Base-by-base conservation (phyloP, 2,329 filamentous ascomycete genomes). In the Gliomastix tumulicola region DNA sequence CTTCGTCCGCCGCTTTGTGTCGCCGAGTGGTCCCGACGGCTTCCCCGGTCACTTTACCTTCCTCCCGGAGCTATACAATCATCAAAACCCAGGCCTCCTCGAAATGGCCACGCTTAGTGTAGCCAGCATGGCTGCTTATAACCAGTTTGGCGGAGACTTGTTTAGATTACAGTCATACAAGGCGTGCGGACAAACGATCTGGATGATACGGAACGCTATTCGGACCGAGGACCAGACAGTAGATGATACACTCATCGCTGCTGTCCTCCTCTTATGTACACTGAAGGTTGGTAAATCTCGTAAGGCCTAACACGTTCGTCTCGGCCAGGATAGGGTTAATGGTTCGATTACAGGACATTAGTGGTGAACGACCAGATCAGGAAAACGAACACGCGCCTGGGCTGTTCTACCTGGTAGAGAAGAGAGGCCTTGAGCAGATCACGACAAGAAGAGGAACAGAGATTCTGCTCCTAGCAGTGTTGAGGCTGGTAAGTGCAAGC, bases 271-370 rank as follows among this genome's bases (percentile, higher is more conserved):
- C 1, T 46, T 59, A 7, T 56, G 56, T 41, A 50, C 49, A 2
- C 48, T 54, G 39, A 50, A 56, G 41, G 49, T 48, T n/a, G n/a
- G n/a, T n/a, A n/a, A n/a, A n/a, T n/a, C n/a, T n/a, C n/a, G n/a
- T n/a, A n/a, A n/a, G n/a, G n/a, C n/a, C n/a, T n/a, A n/a, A n/a
- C n/a, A n/a, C n/a, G n/a, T n/a, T n/a, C n/a, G n/a, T n/a, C n/a
- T n/a, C n/a, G n/a, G n/a, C n/a, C n/a, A n/a, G n/a, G n/a, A n/a
- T n/a, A n/a, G n/a, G n/a, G n/a, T n/a, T n/a, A n/a, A n/a, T n/a
- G n/a, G n/a, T n/a, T n/a, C n/a, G n/a, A n/a, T n/a, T n/a, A n/a
- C 15, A 59, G 50, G 49, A 57, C 21, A 51, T 59, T 30, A 57
- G 50, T 35, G 56, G 56, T 16, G 55, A 59, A 18, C 44, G 43